Percentiles rank a stretch among this genome's conserved stretches.
These are phyloP conservation scores for Suhomyces maxii DNA, from an alignment of 1,139 yeast genomes.

Conservation along the genomic window DNA sequence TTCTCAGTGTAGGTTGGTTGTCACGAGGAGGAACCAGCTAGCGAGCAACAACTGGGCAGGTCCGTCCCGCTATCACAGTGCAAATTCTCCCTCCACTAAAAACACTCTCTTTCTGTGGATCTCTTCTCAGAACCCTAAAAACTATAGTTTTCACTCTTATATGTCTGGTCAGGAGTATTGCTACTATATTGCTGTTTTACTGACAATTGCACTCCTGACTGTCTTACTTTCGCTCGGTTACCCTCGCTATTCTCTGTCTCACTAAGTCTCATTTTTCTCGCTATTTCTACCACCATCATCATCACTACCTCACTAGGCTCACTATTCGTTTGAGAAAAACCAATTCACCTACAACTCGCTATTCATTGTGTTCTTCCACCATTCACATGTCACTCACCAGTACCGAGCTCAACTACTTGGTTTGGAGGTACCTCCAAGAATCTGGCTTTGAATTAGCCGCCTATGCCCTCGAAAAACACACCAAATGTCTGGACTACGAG, in stretches of 20 bases:
- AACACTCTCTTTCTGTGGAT: too few species aligned
- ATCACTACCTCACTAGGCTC: background rate
- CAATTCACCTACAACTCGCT: background rate
- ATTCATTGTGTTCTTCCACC: background rate
- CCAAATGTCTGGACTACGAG: constrained; percentile 63
- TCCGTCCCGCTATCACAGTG: too few species aligned
- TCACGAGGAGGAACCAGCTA: too few species aligned
- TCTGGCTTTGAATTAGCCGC: constrained; percentile 81
- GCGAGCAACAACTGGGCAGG: too few species aligned
- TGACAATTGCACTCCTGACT: too few species aligned
- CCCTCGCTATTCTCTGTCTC: background rate
- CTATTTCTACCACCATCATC: background rate
- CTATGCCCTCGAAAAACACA: constrained; percentile 76
- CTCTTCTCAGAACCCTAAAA: too few species aligned
- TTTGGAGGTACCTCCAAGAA: constrained; percentile 93
- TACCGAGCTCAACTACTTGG: constrained; percentile 81
- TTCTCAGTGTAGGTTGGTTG: too few species aligned
- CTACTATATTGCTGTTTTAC: too few species aligned
- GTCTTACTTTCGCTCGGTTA: background rate
- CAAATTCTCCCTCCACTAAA: too few species aligned
- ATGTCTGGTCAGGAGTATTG: too few species aligned
- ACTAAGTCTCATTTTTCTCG: background rate
- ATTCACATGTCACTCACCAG: constrained; percentile 73
- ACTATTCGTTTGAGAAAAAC: too few species aligned
- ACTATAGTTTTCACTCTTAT: too few species aligned